A percentile compares a stretch with the other conserved stretches of the same genome.
These are phyloP conservation scores for Acanthamoeba quina DNA, from an alignment of 208 protist species.

Conservation along the genomic window DNA sequence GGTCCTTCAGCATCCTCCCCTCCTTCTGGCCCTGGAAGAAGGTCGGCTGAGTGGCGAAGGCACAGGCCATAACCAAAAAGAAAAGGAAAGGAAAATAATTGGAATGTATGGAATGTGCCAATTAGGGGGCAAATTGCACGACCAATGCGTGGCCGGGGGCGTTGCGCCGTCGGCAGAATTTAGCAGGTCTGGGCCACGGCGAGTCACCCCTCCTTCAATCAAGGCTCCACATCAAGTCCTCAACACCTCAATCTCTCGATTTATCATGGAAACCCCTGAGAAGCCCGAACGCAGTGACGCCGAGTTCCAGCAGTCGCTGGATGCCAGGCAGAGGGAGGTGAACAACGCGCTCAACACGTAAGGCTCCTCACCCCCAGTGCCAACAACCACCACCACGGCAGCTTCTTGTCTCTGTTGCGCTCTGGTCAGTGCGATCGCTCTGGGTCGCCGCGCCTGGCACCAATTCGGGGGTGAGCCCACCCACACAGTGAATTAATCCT, in stretches of 20 bases:
- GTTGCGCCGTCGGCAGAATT: conserved; percentile 59
- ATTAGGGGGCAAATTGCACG: conserved; percentile 27
- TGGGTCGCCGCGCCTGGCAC: not conserved
- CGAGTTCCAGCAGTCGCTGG: conserved; percentile 78
- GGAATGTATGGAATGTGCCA: not conserved
- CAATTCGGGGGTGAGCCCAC: not conserved
- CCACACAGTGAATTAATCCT: not conserved
- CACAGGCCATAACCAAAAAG: not conserved
- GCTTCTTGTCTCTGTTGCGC: not conserved
- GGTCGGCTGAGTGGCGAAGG: not conserved
- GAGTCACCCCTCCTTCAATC: not conserved
- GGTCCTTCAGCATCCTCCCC: not conserved
- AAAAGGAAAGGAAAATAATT: not conserved
- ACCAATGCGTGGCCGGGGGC: conserved; percentile 10
- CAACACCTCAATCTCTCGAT: not conserved
- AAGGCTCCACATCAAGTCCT: not conserved
- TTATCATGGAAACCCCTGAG: conserved; percentile 61
- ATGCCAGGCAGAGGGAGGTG: conserved; percentile 76
- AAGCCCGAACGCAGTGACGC: conserved; percentile 72
- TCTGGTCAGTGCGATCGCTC: not conserved
- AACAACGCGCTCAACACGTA: conserved; percentile 80
- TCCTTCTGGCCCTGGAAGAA: conserved; percentile 60
- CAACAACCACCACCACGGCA: not conserved
- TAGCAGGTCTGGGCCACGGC: not conserved
- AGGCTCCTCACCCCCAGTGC: not conserved